Evolutionary conservation across 2,329 filamentous ascomycete species (phyloP).

Genomic region (Remersonia thermophila): DNA sequence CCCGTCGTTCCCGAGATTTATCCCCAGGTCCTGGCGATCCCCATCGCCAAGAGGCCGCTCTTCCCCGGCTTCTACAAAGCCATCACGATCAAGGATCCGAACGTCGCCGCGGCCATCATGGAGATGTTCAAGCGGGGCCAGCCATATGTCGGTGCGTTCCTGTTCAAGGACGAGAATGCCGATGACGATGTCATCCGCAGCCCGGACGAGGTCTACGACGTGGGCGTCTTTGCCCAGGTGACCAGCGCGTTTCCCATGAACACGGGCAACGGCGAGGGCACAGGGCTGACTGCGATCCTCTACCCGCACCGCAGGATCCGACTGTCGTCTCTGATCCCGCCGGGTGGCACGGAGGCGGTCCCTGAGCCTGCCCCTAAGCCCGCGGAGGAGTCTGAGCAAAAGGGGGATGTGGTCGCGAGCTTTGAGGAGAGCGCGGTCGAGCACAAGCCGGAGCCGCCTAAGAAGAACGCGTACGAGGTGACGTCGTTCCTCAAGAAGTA

Average conservation of each 20-base stretch:
- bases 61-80: conserved; percentile 99
- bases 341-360: conserved; percentile 37
- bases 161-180: conserved; percentile 91
- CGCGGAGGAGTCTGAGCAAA: conserved; percentile 41
- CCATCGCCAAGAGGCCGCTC: conserved; percentile 81
- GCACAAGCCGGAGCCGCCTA: conserved; percentile 41
- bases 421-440: conserved; percentile 76
- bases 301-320: conserved; percentile 94
- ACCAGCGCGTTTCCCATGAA: conserved; percentile 74
- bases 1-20: conserved; percentile 88
- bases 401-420: conserved; percentile 90
- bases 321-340: conserved; percentile 70
- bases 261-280: conserved; percentile 62
- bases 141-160: conserved; percentile 90
- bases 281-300: conserved; percentile 79
- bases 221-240: conserved; percentile 94
- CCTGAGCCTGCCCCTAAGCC: conserved; percentile 48
- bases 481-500: conserved; percentile 86
- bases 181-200: conserved; percentile 91
- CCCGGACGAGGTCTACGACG: conserved; percentile 82
- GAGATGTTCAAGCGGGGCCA: conserved; percentile 96
- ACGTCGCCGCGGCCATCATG: conserved; percentile 82
- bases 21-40: conserved; percentile 93
- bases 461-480: conserved; percentile 58
- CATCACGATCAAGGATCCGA: conserved; percentile 86